Base-by-base conservation (phyloP, 2,329 filamentous ascomycete species). In the Penicillium olsonii region DNA sequence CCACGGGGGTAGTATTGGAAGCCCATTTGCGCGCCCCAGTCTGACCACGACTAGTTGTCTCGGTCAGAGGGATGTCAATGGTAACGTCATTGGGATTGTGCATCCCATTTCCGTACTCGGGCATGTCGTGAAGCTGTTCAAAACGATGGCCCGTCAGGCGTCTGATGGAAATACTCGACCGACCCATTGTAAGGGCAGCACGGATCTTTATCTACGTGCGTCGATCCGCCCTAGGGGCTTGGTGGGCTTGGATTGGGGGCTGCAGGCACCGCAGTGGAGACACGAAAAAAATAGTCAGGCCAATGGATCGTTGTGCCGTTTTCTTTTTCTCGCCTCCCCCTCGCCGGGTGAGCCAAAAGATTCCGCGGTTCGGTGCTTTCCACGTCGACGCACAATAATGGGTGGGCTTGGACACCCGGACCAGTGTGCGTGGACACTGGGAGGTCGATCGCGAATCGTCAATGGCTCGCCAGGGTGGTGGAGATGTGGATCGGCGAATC, bases 61-160 rank as follows among this genome's bases (percentile, higher is more conserved):
- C 76, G 57, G 81, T 77, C 54, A 87, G 73, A 7, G 84, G 84
- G 44, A 87, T 87, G 57, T 85, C 78, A 59, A 81, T 81, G 20
- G 80, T 82, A 37, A 75, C 77, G 60, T 83, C 79, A 55, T 79
- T 75, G 22, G 76, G 72, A 48, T 72, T 74, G 78, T 37, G 78
- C 43, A n/a, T n/a, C n/a, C n/a, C n/a, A n/a, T n/a, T n/a, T n/a
- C 67, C 69, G 56, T 68, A 60, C 22, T 62, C 61, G 8, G 61
- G 42, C 27, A 56, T 57, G 39, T 71, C 70, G 24, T 63, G 69
- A 34, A 73, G 64, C 18, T 70, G 71, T 47, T 75, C 65, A 50
- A 78, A 78, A 47, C 73, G 72, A 56, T 77, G 71, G 50, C 60
- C 62, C 19, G 74, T 76, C 52, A 76, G 73, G 44, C 71, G 69